phyloP scores from a whole-genome alignment of 495 filamentous ascomycete genomes.

The Talaromyces ruber region DNA sequence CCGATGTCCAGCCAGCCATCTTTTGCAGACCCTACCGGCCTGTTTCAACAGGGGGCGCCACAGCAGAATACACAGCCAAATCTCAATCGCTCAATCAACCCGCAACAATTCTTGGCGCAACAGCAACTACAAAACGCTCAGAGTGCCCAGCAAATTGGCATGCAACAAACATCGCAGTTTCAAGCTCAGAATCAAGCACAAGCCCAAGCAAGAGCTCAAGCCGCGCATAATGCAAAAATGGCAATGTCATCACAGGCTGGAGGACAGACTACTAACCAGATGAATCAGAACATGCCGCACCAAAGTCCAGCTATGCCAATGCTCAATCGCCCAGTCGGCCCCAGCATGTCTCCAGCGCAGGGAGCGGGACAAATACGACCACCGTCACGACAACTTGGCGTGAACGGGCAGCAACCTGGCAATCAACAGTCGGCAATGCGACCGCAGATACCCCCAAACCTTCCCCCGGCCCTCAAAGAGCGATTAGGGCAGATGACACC shows the following conservation, averaged over 20 bases:
- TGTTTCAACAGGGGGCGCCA: slow-evolving; percentile 25
- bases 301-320: slow-evolving; percentile 51
- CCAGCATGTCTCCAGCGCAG: slow-evolving; percentile 37
- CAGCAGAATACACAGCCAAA: slow-evolving; percentile 28
- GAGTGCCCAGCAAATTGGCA: slow-evolving; percentile 30
- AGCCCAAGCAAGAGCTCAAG: slow-evolving; percentile 28
- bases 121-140: slow-evolving; percentile 32
- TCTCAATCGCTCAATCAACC: slow-evolving; percentile 28
- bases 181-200: slow-evolving; percentile 28
- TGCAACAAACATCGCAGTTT: slow-evolving; percentile 20
- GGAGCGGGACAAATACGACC: slow-evolving; percentile 28
- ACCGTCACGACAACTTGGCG: slow-evolving; percentile 25
- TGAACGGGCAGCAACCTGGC: slow-evolving; percentile 23
- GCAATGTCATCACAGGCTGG: slow-evolving; percentile 29
- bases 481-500: slow-evolving; percentile 24
- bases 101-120: slow-evolving; percentile 28
- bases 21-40: slow-evolving; percentile 26
- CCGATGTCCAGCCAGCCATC: slow-evolving; percentile 36
- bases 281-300: slow-evolving; percentile 33
- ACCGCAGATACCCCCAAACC: slow-evolving; percentile 23
- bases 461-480: slow-evolving; percentile 27
- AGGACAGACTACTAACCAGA: slow-evolving; percentile 24
- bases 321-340: slow-evolving; percentile 49
- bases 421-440: slow-evolving; percentile 27
- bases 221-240: slow-evolving; percentile 41